Percentiles rank a stretch among this genome's conserved stretches.
These are phyloP conservation scores for Filobasidium wieringae DNA, from an alignment of 768 basidiomycete species.

Conservation along the genomic window DNA sequence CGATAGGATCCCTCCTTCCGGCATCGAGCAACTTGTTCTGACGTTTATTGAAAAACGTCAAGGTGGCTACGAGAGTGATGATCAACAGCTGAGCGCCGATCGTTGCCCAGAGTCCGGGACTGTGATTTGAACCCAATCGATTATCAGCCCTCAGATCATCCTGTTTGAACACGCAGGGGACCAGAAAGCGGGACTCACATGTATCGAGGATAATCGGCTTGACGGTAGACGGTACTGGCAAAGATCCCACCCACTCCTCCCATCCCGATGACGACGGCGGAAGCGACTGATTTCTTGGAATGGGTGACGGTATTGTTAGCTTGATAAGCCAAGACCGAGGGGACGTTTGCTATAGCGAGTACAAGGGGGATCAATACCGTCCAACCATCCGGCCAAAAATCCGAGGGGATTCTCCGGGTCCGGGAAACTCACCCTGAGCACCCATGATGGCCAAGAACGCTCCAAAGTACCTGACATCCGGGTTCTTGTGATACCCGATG, in stretches of 20 bases:
- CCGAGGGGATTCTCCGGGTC: not conserved
- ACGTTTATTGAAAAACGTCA: conserved; percentile 2
- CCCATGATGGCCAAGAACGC: conserved; percentile 19
- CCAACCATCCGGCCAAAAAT: not conserved
- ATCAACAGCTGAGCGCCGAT: conserved; percentile 13
- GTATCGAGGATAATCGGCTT: conserved; percentile 18
- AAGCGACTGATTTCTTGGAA: conserved; percentile 16
- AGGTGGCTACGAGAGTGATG: conserved; percentile 3
- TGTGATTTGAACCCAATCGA: not conserved
- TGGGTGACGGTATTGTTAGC: conserved; percentile 19
- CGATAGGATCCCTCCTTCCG: conserved; percentile 2
- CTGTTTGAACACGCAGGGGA: not conserved
- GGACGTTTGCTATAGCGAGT: conserved; percentile 14
- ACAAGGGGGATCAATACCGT: not conserved
- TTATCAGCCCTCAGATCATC: not conserved
- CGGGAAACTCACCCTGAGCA: conserved; percentile 3
- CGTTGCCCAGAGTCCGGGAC: conserved; percentile 10
- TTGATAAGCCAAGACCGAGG: conserved; percentile 21
- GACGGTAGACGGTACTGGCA: conserved; percentile 16
- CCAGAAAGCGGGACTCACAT: conserved; percentile 2
- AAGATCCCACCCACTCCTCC: conserved; percentile 27
- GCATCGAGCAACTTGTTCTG: conserved; percentile 6
- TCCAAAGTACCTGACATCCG: conserved; percentile 22
- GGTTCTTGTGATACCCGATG: conserved; percentile 16
- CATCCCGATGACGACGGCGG: conserved; percentile 21